Conservation (phyloP, 2,329 filamentous ascomycete genomes). For the Penicillium sp. region DNA sequence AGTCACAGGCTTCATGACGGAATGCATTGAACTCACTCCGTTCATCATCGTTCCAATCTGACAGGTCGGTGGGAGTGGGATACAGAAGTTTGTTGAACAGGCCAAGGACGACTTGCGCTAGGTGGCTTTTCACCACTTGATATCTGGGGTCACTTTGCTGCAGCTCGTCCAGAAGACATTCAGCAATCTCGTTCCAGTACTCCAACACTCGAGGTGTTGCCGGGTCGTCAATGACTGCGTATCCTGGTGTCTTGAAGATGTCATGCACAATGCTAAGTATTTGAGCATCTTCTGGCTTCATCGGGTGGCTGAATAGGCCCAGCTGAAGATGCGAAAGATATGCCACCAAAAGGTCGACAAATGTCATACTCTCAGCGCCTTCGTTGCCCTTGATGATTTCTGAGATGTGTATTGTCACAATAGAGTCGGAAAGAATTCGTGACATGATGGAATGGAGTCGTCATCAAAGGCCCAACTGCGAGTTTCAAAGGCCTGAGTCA, state of each 20-base stretch:
- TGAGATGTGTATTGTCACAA: constrained; percentile 31
- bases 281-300: constrained; percentile 30
- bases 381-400: constrained; percentile 34
- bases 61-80: constrained; percentile 30
- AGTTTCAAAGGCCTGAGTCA: constrained; percentile 21
- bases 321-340: constrained; percentile 32
- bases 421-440: constrained; percentile 31
- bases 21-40: constrained; percentile 41
- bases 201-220: constrained; percentile 38
- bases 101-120: constrained; percentile 39
- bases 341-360: constrained; percentile 38
- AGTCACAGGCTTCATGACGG: constrained; percentile 44
- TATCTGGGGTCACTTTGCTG: constrained; percentile 26
- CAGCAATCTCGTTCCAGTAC: constrained; percentile 41
- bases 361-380: constrained; percentile 37
- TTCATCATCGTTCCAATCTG: constrained; percentile 42
- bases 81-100: constrained; percentile 43
- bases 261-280: constrained; percentile 36
- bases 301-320: constrained; percentile 28
- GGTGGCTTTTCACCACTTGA: constrained; percentile 34
- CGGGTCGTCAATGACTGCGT: constrained; percentile 38
- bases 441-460: constrained; percentile 24
- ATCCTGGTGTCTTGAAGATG: constrained; percentile 39
- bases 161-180: constrained; percentile 33
- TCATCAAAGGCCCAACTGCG: constrained; percentile 19